phyloP scores from a whole-genome alignment of 148 eudicot species.

The Rhododendron kiyosumense region DNA sequence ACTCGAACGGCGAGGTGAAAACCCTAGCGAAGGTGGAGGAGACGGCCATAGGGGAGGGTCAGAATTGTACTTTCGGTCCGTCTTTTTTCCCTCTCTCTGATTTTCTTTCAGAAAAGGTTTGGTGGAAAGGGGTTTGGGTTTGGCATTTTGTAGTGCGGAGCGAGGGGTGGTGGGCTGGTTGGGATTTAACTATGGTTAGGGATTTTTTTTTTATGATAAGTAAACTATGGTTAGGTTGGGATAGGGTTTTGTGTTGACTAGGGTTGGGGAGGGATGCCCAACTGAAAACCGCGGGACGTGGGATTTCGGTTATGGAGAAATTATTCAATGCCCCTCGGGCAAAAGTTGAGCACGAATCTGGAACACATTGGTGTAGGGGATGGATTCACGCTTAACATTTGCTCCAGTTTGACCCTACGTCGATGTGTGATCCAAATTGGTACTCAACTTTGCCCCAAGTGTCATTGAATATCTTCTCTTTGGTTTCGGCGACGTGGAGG shows the following conservation, averaged over 20 bases:
- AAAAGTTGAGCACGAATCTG: too few relatives aligned
- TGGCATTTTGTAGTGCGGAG: background rate
- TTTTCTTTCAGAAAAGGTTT: background rate
- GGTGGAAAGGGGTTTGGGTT: background rate
- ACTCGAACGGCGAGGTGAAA: constrained; percentile 39
- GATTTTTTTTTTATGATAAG: too few relatives aligned
- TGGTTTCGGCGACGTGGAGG: too few relatives aligned
- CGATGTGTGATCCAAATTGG: too few relatives aligned
- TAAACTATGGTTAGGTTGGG: too few relatives aligned
- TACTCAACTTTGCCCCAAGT: too few relatives aligned
- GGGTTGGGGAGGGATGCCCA: background rate
- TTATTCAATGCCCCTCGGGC: too few relatives aligned
- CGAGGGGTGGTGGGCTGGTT: background rate
- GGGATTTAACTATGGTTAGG: background rate
- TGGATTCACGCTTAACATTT: too few relatives aligned
- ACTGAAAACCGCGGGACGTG: background rate
- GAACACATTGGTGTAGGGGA: too few relatives aligned
- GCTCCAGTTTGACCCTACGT: too few relatives aligned
- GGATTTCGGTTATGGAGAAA: too few relatives aligned
- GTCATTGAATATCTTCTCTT: too few relatives aligned
- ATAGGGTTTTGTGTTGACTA: background rate
- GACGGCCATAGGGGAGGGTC: constrained; percentile 43
- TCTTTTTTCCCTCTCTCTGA: background rate
- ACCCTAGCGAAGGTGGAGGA: constrained; percentile 43
- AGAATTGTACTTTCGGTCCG: background rate